These are phyloP conservation scores for Exsudoporus floridanus DNA, from an alignment of 1,284 basidiomycete species.

Conservation along the genomic window DNA sequence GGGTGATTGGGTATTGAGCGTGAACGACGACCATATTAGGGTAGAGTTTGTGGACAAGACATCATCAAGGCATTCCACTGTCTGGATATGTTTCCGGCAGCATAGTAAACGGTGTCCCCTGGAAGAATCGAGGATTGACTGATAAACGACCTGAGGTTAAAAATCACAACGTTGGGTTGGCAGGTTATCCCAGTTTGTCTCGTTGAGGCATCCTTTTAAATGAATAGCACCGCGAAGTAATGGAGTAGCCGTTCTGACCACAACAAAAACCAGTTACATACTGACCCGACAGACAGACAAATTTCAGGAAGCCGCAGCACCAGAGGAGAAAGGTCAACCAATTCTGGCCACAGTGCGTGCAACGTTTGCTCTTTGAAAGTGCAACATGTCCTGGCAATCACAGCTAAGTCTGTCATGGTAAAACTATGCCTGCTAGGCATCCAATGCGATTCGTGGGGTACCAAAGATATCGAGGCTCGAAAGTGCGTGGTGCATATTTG, in stretches of 20 bases:
- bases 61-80: too few species aligned
- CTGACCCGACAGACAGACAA: background rate
- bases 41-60: too few species aligned
- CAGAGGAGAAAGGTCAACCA: slow-evolving; percentile 9
- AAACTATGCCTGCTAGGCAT: background rate
- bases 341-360: slow-evolving; percentile 13
- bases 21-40: too few species aligned
- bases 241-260: background rate
- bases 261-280: background rate
- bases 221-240: background rate
- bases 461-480: background rate
- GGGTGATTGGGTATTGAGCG: too few species aligned
- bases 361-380: slow-evolving; percentile 11
- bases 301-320: slow-evolving; percentile 5
- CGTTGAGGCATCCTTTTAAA: background rate
- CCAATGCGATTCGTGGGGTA: background rate
- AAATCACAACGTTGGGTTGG: too few species aligned
- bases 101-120: too few species aligned
- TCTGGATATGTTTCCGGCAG: too few species aligned
- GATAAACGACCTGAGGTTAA: too few species aligned
- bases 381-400: slow-evolving; percentile 9
- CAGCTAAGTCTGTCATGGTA: background rate
- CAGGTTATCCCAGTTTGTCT: slow-evolving; percentile 7
- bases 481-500: slow-evolving; percentile 3
- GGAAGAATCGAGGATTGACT: too few species aligned